phyloP scores from a whole-genome alignment of 1,139 yeast genomes.

The Arxiozyma bovina region DNA sequence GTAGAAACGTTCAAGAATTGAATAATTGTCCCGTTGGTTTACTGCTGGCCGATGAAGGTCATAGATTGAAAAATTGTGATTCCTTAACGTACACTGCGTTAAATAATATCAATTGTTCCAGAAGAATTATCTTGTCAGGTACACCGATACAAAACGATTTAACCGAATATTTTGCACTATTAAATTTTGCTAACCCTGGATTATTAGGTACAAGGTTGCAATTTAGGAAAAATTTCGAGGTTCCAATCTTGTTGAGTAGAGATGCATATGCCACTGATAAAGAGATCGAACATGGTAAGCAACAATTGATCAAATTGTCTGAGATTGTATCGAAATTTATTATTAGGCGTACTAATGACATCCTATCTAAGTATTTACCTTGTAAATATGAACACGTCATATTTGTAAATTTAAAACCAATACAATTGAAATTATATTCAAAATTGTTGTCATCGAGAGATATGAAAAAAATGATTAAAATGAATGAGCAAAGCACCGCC shows the following conservation, averaged over 20 bases:
- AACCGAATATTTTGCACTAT: constrained; percentile 84
- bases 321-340: constrained; percentile 79
- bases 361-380: constrained; percentile 85
- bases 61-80: constrained; percentile 87
- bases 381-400: constrained; percentile 94
- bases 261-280: constrained; percentile 85
- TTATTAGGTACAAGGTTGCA: constrained; percentile 76
- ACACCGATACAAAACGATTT: constrained; percentile 97
- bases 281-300: constrained; percentile 65
- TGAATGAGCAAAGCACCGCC: background rate
- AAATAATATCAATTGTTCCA: constrained; percentile 68
- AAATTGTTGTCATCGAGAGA: constrained; percentile 78
- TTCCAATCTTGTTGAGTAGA: constrained; percentile 71
- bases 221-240: constrained; percentile 77
- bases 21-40: constrained; percentile 79
- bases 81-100: constrained; percentile 86
- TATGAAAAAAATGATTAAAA: constrained; percentile 52
- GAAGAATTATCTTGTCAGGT: constrained; percentile 90
- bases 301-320: constrained; percentile 61
- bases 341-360: constrained; percentile 91
- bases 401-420: constrained; percentile 72
- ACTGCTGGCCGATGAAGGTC: constrained; percentile 93
- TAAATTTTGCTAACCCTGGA: constrained; percentile 93
- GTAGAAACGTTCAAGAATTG: constrained; percentile 75
- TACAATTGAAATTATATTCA: constrained; percentile 63